These are phyloP conservation scores for Boletus hoseneyae DNA, from an alignment of 1,284 basidiomycete species.

Conservation along the genomic window DNA sequence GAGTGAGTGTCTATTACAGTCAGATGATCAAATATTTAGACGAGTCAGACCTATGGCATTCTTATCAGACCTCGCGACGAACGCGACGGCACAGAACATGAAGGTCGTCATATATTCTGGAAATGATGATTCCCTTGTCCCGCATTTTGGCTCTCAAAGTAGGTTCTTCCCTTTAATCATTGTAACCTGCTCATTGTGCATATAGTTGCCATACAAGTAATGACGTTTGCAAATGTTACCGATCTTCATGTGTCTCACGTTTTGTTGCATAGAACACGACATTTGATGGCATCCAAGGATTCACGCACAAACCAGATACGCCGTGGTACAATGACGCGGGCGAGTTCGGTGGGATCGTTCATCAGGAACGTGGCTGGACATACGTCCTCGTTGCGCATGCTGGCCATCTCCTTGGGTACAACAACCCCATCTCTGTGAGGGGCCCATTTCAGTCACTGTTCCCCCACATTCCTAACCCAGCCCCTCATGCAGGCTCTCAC, in stretches of 20 bases:
- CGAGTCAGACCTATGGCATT: conserved; percentile 56
- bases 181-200: conserved; percentile 9
- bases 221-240: not conserved
- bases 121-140: conserved; percentile 62
- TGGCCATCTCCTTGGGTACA: conserved; percentile 53
- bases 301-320: conserved; percentile 62
- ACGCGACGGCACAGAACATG: conserved; percentile 48
- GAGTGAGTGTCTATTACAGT: conserved; percentile 39
- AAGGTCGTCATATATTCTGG: conserved; percentile 60
- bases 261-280: conserved; percentile 56
- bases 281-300: conserved; percentile 71
- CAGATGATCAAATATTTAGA: conserved; percentile 5
- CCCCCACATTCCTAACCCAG: not conserved
- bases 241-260: not conserved
- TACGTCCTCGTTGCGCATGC: conserved; percentile 58
- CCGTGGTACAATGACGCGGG: conserved; percentile 58
- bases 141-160: conserved; percentile 65
- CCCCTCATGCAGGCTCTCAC: conserved; percentile 43
- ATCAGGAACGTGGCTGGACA: conserved; percentile 68
- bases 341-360: conserved; percentile 61
- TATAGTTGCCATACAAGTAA: conserved; percentile 62
- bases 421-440: conserved; percentile 52
- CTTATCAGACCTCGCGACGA: conserved; percentile 59
- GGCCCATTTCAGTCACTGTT: not conserved
- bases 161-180: conserved; percentile 12